phyloP scores from a whole-genome alignment of 352 stramenopile genomes.

The Phytophthora hybrid region DNA sequence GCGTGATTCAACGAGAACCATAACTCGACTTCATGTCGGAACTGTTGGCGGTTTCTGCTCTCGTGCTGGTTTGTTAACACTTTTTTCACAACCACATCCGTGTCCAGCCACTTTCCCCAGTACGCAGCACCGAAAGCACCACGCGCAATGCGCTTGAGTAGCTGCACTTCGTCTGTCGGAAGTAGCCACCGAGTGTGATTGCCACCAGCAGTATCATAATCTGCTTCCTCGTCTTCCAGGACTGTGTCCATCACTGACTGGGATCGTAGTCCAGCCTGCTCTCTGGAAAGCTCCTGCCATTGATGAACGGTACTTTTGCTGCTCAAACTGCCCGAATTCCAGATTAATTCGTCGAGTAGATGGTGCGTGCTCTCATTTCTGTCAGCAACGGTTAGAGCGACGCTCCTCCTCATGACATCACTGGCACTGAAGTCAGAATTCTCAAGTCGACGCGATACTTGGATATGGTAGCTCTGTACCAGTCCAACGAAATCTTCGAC shows the following conservation, averaged over 20 bases:
- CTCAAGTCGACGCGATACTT: not conserved
- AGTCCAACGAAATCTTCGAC: not conserved
- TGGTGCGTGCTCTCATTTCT: not conserved
- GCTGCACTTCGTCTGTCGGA: slow-evolving; percentile 16
- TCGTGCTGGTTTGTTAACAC: slow-evolving; percentile 2
- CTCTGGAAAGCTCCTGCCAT: not conserved
- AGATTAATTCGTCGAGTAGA: not conserved
- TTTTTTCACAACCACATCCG: slow-evolving; percentile 28
- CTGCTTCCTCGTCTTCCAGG: not conserved
- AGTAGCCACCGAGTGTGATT: slow-evolving; percentile 9
- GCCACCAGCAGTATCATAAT: not conserved
- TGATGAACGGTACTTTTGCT: not conserved
- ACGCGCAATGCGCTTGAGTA: not conserved
- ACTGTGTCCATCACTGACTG: not conserved
- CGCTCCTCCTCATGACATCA: not conserved
- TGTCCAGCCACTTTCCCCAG: slow-evolving; percentile 23
- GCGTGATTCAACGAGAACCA: slow-evolving; percentile 40
- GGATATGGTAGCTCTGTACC: slow-evolving; percentile 1
- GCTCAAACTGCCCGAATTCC: not conserved
- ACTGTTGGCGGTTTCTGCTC: not conserved
- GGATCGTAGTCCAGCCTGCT: not conserved
- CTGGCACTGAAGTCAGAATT: not conserved
- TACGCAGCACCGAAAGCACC: slow-evolving; percentile 28
- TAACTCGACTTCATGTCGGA: slow-evolving; percentile 28
- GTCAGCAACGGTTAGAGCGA: not conserved